Evolutionary conservation across 805 yeast genomes (phyloP).

Genomic region (Clavispora carvajalis): DNA sequence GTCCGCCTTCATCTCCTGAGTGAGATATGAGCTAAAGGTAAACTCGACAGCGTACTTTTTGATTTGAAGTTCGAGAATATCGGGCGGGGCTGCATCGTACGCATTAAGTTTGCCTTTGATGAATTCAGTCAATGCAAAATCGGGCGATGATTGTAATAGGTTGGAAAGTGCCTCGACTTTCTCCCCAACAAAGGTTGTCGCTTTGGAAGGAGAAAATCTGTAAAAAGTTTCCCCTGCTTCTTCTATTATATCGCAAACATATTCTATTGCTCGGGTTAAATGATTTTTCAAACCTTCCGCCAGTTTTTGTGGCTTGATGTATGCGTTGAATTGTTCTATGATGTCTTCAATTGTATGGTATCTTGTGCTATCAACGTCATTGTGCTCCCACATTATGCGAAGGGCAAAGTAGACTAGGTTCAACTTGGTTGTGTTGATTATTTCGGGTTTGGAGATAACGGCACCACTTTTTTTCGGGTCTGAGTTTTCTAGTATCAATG

Average conservation of each 20-base stretch:
- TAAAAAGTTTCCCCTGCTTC: slow-evolving; percentile 32
- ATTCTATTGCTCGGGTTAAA: slow-evolving; percentile 1
- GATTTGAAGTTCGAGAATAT: slow-evolving; percentile 31
- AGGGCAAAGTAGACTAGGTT: slow-evolving; percentile 9
- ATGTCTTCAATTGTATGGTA: slow-evolving; percentile 12
- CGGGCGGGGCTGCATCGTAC: slow-evolving; percentile 24
- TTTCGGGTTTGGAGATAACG: slow-evolving; percentile 8
- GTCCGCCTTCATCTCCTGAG: slow-evolving; percentile 20
- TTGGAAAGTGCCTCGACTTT: slow-evolving; percentile 33
- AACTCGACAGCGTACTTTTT: slow-evolving; percentile 42
- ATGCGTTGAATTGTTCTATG: slow-evolving; percentile 5
- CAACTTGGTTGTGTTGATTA: slow-evolving; percentile 7
- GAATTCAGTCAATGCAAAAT: slow-evolving; percentile 13
- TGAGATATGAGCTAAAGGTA: slow-evolving; percentile 40
- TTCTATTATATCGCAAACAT: slow-evolving; percentile 25
- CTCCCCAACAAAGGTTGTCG: slow-evolving; percentile 30
- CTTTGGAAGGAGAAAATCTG: slow-evolving; percentile 38
- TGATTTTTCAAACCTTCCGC: background rate
- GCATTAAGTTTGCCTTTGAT: slow-evolving; percentile 19
- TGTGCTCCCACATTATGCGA: slow-evolving; percentile 5
- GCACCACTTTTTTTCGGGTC: slow-evolving; percentile 1
- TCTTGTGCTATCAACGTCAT: slow-evolving; percentile 4
- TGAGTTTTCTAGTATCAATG: slow-evolving; percentile 8
- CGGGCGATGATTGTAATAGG: slow-evolving; percentile 19
- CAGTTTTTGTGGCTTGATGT: slow-evolving; percentile 1